Conservation (phyloP, 2,329 filamentous ascomycete genomes). For the Trichothecium sympodiale region DNA sequence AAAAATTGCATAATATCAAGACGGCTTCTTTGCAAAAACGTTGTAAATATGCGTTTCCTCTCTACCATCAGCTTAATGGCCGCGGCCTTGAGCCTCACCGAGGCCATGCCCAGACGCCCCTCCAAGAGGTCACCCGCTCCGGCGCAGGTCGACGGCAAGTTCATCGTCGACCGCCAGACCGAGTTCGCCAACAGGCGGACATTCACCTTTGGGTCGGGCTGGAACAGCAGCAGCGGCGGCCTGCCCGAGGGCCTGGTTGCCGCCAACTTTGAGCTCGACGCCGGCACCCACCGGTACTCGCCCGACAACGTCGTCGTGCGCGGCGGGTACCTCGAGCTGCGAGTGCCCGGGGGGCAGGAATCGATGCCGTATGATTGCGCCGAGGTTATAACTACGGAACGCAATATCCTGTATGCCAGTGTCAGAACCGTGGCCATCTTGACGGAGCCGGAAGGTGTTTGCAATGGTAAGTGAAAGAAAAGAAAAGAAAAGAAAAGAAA, state of each 20-base stretch:
- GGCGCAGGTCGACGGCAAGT: too few species aligned
- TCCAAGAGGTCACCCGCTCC: too few species aligned
- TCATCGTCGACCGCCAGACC: too few species aligned
- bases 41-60: too few species aligned
- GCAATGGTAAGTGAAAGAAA: conserved; percentile 19
- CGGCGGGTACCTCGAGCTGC: conserved; percentile 17
- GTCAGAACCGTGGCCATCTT: conserved; percentile 17
- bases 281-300: conserved; percentile 5
- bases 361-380: conserved; percentile 12
- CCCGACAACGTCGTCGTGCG: conserved; percentile 11
- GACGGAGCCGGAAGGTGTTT: conserved; percentile 16
- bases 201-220: too few species aligned
- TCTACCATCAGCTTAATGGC: too few species aligned
- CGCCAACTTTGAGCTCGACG: conserved; percentile 10
- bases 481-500: too few species aligned
- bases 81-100: too few species aligned
- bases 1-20: too few species aligned
- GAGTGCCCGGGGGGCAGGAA: conserved; percentile 15
- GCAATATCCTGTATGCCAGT: conserved; percentile 18
- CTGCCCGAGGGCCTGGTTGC: conserved; percentile 12
- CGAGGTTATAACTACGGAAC: conserved; percentile 12
- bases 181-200: too few species aligned
- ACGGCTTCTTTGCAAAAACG: too few species aligned
- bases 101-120: too few species aligned
- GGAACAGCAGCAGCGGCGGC: conserved; percentile 7